Base-by-base conservation (phyloP, 805 yeast genomes). In the Nakazawaea wickerhamii region DNA sequence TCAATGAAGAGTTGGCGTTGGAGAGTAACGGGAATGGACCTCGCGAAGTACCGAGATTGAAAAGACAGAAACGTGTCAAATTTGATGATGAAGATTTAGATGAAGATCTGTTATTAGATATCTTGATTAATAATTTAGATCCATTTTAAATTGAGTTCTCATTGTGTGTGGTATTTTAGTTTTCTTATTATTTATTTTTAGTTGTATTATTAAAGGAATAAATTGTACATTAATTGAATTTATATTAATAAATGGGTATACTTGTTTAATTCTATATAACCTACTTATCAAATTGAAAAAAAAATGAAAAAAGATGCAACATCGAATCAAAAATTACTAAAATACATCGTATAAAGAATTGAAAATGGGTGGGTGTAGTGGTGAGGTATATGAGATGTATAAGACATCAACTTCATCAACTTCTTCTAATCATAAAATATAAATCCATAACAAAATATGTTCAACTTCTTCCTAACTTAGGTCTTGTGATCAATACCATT, bases 71-170 rank as follows among this genome's bases (percentile, higher is more conserved):
- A 14, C 7, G 11, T 10, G 14, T 23, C 27, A 35, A 25, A 15
- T 15, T 22, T 1, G 30, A 17, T 15, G 38, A 23, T n/a, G 30
- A 30, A 7, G 36, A 38, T 15, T 17, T 38, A 18, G 43, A 43
- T n/a, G 46, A 43, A 26, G 46, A 43, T 28, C 38, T 34, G 38
- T 35, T 43, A 23, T 38, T 43, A 18, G 46, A 43, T 23, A 34
- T 34, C 14, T 43, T 43, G 40, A 43, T 43, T 23, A 23, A 34
- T 19, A 43, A 43, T 23, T 38, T 43, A 28, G 46, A 38, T 15
- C 38, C 30, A 9, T 31, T 30, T 17, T 38, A 19, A 37, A 15
- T 10, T 28, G 31, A 28, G 31, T 8, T 2, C n/a, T 13, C 7
- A 6, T n/a, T 28, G 31, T 10, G 4, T 28, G 11, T 28, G 11